Base-by-base conservation (phyloP, 2,329 filamentous ascomycete genomes). In the Samsoniella hepiali region DNA sequence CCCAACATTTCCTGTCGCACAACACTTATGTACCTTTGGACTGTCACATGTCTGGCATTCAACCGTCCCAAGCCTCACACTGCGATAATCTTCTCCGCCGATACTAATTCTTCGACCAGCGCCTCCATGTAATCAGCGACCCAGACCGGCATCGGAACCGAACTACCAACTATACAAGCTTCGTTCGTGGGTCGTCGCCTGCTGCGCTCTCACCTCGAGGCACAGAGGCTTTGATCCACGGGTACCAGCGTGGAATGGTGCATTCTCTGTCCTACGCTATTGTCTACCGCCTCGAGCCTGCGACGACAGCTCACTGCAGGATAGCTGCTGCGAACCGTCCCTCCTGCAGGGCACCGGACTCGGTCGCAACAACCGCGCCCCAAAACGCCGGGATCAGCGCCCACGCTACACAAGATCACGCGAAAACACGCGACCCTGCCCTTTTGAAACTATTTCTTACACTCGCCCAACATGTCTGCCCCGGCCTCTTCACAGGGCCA, bases 401-500 rank as follows among this genome's bases (percentile, higher is more conserved):
- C 42, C 22, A 44, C 67, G 59, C 67, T 65, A 61, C 50, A 53
- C 58, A 34, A 53, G n/a, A 34, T 17, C 29, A 54, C 38, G 11
- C 58, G 31, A 53, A 29, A 34, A 17, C 38, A 54, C 47, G 27
- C 58, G 31, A 36, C 32, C 22, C 15, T 40, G 11, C 40, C 32
- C 3, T n/a, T n/a, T 55, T 32, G 29, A 49, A 40, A 34, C 40
- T 40, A 69, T 62, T 67, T 66, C 63, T 70, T 58, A 76, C 73
- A 78, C 72, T 72, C 75, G 72, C 71, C 75, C 77, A 76, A 74
- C 76, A 89, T 88, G 86, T 86, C 86, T 72, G 78, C 77, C 70
- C 77, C 82, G 64, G 79, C 82, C 66, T 77, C 81, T 58, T 81
- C 83, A 70, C 84, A 83, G 77, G 84, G 85, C 74, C 84, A 83